Base-by-base conservation (phyloP, 2,329 filamentous ascomycete species). In the Orbilia brochopaga region DNA sequence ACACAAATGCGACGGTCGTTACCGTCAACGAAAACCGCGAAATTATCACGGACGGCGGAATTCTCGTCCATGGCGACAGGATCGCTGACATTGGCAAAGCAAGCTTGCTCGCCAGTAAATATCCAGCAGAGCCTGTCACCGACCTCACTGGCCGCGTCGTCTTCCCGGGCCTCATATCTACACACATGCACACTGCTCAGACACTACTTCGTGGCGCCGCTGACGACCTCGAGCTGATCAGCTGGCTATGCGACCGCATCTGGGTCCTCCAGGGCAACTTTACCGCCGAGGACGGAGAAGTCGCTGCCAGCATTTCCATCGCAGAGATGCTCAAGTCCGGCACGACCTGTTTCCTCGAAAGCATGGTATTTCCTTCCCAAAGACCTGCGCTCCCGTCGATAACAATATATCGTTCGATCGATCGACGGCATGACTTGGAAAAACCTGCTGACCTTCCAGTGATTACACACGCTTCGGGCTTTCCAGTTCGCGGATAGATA, bases 291-390 rank as follows among this genome's bases (percentile, higher is more conserved):
- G 82, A 84, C 76, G 83, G 82, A 17, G 83, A 83, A 74, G 79
- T 81, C 2, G 82, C 83, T 3, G 82, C 81, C 1, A 76, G 80
- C 4, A 76, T 84, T 42, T 83, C 80, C 19, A 83, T 84, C 42
- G 82, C 81, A 0, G 83, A 84, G 76, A 83, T 84, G 82, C 77
- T 84, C 35, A 80, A 80, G 75, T 80, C 79, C 2, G 83, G 82
- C 0, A 84, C 83, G 2, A 84, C 82, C 1, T 83, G 81, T 73
- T 84, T 85, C 70, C 77, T 84, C 4, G 83, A 84, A 75, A 83
- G 82, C 46, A 83, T 84, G 82, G 79, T 83, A 61, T 70, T 64
- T 63, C 66, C 66, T 70, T 70, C 66, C 59, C 66, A 70, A 70
- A 70, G 54, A 11, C 44, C 24, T 32, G 8, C 27, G 8, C n/a